Base-by-base conservation (phyloP, 2,329 filamentous ascomycete genomes). In the Polytolypa hystricis region DNA sequence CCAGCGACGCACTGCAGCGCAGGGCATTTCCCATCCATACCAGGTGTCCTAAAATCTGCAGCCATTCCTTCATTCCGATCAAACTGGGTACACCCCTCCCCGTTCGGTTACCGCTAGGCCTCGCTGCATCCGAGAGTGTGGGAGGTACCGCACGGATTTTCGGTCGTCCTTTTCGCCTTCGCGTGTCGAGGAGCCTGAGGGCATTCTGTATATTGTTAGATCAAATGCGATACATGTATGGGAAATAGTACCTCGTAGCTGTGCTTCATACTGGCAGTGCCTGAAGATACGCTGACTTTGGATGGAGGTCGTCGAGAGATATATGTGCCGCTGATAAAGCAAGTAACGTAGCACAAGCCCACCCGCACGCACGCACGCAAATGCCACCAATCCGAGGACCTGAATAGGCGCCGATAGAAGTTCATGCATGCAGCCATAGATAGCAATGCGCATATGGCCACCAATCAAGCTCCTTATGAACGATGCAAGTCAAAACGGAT, bases 31-130 rank as follows among this genome's bases (percentile, higher is more conserved):
- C 6, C 9, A 23, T 16, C 17, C 32, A 27, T 50, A 58, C 54
- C 30, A 50, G 44, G 41, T 59, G 49, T 16, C 55, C 56, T 17
- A 59, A 35, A 12, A 33, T 11, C 19, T 46, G 41, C 20, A 58
- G 45, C 56, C 55, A 58, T 26, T 52, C 48, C 15, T 44, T 46
- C 54, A 58, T 58, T 11, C 52, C 53, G 20, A 44, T 35, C 20
- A 58, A 39, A 30, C 52, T 56, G 3, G 56, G 54, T 7, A 44
- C 35, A 3, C 52, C 53, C 34, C 34, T 49, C 7, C 50, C 37
- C 30, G 41, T 38, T 21, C 39, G 35, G 11, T 21, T 42, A 12
- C 18, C 40, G 15, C 29, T 37, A 26, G 37, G 17, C 9, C 14
- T 28, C 15, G 23, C 12, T 7, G 9, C 12, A 26, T 28, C n/a